phyloP scores from a whole-genome alignment of 139 green algal species.

The Marvania coccoides region DNA sequence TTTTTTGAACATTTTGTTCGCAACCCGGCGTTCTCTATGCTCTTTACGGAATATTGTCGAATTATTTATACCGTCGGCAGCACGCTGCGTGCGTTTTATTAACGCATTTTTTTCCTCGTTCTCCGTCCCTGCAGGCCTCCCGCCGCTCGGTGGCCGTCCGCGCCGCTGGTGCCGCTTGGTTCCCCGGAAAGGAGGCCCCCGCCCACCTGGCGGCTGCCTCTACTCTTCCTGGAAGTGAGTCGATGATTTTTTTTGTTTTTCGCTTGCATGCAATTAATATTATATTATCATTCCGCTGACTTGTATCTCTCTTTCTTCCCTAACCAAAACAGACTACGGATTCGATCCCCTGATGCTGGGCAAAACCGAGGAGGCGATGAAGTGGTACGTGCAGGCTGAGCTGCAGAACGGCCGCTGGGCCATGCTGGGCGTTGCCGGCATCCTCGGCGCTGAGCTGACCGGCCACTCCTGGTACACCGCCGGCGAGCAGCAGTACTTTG shows the following conservation, averaged over 20 bases:
- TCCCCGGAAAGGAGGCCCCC: conserved; percentile 4
- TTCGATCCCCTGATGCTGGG: conserved; percentile 46
- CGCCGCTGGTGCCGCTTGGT: conserved; percentile 4
- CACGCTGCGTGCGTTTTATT: background rate
- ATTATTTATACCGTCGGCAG: background rate
- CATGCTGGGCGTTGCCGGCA: conserved; percentile 49
- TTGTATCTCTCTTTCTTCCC: background rate
- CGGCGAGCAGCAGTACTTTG: conserved; percentile 29
- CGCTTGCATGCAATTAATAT: background rate
- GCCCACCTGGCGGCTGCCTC: conserved; percentile 3
- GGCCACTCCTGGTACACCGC: conserved; percentile 30
- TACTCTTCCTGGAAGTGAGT: too few relatives aligned
- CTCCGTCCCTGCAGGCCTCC: background rate
- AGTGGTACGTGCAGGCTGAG: conserved; percentile 44
- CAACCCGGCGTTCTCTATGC: too few relatives aligned
- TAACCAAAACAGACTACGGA: conserved; percentile 24
- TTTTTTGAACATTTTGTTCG: too few relatives aligned
- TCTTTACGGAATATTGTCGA: too few relatives aligned
- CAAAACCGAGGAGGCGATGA: conserved; percentile 18
- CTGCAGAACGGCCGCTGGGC: conserved; percentile 49
- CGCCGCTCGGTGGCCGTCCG: conserved; percentile 9
- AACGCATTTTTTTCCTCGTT: background rate
- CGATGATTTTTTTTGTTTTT: background rate
- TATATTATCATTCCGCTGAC: background rate
- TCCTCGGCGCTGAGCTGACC: conserved; percentile 32